phyloP scores from a whole-genome alignment of 805 yeast species.

The Yamadazyma olivae region DNA sequence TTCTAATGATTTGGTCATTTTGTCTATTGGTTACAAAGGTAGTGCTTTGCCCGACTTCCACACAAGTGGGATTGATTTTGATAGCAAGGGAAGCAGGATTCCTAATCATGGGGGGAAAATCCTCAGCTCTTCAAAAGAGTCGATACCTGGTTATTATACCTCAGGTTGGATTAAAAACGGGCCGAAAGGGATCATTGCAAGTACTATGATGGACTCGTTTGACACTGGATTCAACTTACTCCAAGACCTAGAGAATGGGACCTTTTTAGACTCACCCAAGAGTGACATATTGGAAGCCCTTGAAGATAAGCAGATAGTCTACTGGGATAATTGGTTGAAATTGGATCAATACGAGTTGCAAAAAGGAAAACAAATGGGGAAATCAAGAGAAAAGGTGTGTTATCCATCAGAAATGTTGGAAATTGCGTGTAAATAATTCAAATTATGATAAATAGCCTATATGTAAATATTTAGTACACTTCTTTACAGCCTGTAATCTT shows the following conservation, averaged over 20 bases:
- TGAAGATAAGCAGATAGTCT: conserved; percentile 25
- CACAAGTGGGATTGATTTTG: conserved; percentile 19
- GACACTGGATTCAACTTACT: conserved; percentile 66
- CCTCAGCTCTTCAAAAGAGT: conserved; percentile 10
- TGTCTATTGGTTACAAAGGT: conserved; percentile 83
- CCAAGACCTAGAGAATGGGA: conserved; percentile 46
- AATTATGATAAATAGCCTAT: neutral
- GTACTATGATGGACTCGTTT: conserved; percentile 83
- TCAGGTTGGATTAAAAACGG: conserved; percentile 92
- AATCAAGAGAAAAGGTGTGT: conserved; percentile 57
- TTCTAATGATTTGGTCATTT: conserved; percentile 64
- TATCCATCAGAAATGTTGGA: conserved; percentile 48
- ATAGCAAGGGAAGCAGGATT: conserved; percentile 21
- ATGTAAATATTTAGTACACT: neutral
- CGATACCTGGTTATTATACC: conserved; percentile 58
- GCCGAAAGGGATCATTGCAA: conserved; percentile 85
- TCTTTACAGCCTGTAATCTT: conserved; percentile 28
- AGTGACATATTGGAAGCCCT: neutral
- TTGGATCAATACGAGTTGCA: conserved; percentile 53
- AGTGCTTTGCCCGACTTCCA: conserved; percentile 45
- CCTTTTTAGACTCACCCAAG: conserved; percentile 15
- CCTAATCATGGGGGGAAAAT: conserved; percentile 35
- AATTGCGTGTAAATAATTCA: conserved; percentile 20
- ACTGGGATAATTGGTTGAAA: conserved; percentile 67
- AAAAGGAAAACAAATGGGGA: conserved; percentile 48